phyloP scores from a whole-genome alignment of 306 rosid genomes.

The Malus orientalis region DNA sequence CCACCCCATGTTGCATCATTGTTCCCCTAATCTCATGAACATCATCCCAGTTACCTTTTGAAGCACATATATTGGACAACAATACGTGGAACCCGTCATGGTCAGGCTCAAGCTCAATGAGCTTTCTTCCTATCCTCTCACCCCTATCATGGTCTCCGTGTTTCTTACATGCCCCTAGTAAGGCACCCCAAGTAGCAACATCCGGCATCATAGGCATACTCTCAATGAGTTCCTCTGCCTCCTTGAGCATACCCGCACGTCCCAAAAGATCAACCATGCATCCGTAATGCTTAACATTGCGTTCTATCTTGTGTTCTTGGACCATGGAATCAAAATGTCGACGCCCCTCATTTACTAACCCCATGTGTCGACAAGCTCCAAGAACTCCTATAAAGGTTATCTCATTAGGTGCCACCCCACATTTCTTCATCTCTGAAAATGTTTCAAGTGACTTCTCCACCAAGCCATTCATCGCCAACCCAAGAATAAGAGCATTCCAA shows the following conservation, averaged over 20 bases:
- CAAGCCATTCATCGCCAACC: conserved; percentile 70
- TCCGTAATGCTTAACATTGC: conserved; percentile 69
- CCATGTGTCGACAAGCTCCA: conserved; percentile 87
- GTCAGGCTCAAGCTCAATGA: conserved; percentile 66
- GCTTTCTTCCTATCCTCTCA: conserved; percentile 68
- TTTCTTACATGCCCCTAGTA: conserved; percentile 76
- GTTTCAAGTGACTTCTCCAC: conserved; percentile 51
- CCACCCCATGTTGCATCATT: conserved; percentile 56
- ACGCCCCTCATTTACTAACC: conserved; percentile 72
- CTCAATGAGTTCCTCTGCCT: conserved; percentile 68
- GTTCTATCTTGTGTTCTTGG: conserved; percentile 52
- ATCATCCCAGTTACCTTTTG: conserved; percentile 65
- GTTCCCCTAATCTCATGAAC: conserved; percentile 58
- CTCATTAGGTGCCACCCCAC: conserved; percentile 57
- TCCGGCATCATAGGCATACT: conserved; percentile 72
- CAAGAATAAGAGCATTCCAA: conserved; percentile 81
- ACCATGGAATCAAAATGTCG: conserved; percentile 51
- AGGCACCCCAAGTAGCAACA: conserved; percentile 84
- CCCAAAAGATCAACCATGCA: conserved; percentile 92
- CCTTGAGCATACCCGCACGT: conserved; percentile 70
- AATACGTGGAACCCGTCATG: conserved; percentile 74
- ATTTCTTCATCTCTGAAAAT: conserved; percentile 50
- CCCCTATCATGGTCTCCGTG: conserved; percentile 59
- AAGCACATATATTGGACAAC: conserved; percentile 74
- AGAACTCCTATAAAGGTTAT: conserved; percentile 77